These are phyloP conservation scores for Diplotaxis tenuifolia DNA, from an alignment of 345 rosid species.

Conservation along the genomic window DNA sequence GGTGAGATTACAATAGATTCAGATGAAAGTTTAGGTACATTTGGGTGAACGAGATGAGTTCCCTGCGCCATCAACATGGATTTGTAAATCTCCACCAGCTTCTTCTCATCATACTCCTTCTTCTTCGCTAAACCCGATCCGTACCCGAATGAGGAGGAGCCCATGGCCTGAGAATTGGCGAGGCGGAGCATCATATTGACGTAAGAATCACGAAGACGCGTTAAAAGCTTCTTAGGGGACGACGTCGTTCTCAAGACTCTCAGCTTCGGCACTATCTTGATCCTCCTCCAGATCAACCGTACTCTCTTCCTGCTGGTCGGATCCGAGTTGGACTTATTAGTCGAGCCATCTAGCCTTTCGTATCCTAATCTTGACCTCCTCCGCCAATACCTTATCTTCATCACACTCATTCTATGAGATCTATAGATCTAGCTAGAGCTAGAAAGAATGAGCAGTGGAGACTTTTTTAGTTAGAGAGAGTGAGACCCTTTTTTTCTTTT, in stretches of 20 bases:
- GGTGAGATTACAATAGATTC: conserved; percentile 13
- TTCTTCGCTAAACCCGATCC: conserved; percentile 30
- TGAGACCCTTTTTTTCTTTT: neutral
- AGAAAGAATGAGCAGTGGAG: neutral
- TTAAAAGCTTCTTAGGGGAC: conserved; percentile 50
- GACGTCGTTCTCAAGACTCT: conserved; percentile 32
- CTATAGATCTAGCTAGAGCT: conserved; percentile 9
- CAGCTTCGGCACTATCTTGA: conserved; percentile 54
- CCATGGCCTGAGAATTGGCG: conserved; percentile 44
- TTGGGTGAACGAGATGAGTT: conserved; percentile 44
- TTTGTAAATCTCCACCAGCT: conserved; percentile 67
- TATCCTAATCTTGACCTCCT: conserved; percentile 40
- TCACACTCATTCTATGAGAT: neutral
- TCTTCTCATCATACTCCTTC: conserved; percentile 54
- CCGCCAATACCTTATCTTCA: conserved; percentile 46
- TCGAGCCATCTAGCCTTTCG: conserved; percentile 42
- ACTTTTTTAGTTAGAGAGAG: conserved; percentile 14
- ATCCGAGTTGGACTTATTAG: conserved; percentile 2
- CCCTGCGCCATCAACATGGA: conserved; percentile 54
- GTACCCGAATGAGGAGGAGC: conserved; percentile 26
- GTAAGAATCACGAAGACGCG: conserved; percentile 70
- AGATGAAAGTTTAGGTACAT: conserved; percentile 31
- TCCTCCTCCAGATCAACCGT: conserved; percentile 45
- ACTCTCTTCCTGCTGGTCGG: conserved; percentile 38
- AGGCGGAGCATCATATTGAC: conserved; percentile 64